phyloP scores from a whole-genome alignment of 1,139 yeast species.

The Debaryomycetaceae sp. region DNA sequence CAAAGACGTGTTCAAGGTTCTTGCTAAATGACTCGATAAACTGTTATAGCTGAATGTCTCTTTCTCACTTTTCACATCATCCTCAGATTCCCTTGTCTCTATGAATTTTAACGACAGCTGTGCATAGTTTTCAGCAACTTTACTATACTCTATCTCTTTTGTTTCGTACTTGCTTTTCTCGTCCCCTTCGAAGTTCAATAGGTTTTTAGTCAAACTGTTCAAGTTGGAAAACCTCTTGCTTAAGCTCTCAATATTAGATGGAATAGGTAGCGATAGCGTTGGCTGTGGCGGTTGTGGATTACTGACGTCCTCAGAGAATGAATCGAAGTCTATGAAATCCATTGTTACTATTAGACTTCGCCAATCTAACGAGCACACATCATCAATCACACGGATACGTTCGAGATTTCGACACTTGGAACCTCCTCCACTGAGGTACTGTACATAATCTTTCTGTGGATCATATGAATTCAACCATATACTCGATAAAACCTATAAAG shows the following conservation, averaged over 20 bases:
- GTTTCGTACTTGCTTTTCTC: slow-evolving; percentile 6
- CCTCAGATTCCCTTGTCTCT: slow-evolving; percentile 3
- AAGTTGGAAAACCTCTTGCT: slow-evolving; percentile 35
- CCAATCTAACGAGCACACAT: not conserved
- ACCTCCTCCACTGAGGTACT: not conserved
- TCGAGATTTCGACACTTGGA: not conserved
- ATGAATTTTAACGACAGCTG: slow-evolving; percentile 24
- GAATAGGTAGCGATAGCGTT: slow-evolving; percentile 41
- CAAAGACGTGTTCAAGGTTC: slow-evolving; percentile 47
- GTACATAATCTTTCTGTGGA: not conserved
- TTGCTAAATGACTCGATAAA: slow-evolving; percentile 46
- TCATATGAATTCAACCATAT: no score
- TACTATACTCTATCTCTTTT: slow-evolving; percentile 10
- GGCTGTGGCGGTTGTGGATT: slow-evolving; percentile 43
- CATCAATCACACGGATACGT: not conserved
- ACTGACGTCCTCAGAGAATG: slow-evolving; percentile 24
- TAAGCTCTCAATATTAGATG: slow-evolving; percentile 37
- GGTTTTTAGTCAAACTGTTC: slow-evolving; percentile 28
- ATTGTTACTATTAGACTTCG: slow-evolving; percentile 12
- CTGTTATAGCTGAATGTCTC: slow-evolving; percentile 11
- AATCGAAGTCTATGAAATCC: slow-evolving; percentile 46
- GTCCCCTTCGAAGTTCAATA: slow-evolving; percentile 22
- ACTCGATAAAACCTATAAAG: no score
- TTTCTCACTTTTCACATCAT: not conserved
- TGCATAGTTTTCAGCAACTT: slow-evolving; percentile 40